Evolutionary conservation across 23 red algal genomes (phyloP).

Genomic region (Gracilaria caudata): DNA sequence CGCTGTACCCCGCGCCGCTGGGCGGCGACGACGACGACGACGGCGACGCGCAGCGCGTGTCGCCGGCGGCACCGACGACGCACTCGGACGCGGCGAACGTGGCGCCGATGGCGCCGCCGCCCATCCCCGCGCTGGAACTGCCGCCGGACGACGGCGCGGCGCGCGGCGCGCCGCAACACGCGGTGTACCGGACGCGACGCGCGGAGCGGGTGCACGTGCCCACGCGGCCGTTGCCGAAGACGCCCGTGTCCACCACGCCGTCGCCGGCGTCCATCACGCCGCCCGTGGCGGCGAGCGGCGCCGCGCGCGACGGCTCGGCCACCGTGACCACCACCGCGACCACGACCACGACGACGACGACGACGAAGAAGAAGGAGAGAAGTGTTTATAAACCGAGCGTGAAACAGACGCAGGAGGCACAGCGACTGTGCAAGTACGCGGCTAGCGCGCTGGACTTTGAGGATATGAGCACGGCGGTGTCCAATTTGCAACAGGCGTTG

Average conservation of each 20-base stretch:
- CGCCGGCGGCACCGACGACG: no score
- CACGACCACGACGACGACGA: no score
- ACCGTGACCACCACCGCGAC: no score
- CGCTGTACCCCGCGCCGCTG: not conserved
- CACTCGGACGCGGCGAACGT: not conserved
- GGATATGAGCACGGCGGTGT: conserved; percentile 68
- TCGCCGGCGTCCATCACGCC: not conserved
- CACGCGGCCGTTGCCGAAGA: not conserved
- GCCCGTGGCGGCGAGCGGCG: not conserved
- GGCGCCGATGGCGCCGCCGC: not conserved
- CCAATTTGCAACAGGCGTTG: conserved; percentile 40
- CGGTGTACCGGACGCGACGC: not conserved
- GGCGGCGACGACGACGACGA: no score
- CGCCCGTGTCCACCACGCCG: not conserved
- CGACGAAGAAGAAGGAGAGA: no score
- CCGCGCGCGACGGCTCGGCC: no score
- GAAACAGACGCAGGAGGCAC: conserved; percentile 63
- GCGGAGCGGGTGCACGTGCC: not conserved
- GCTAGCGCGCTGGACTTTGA: conserved; percentile 85
- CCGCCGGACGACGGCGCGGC: not conserved
- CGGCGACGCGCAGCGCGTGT: no score
- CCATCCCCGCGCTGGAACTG: not conserved
- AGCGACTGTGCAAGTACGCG: conserved; percentile 75
- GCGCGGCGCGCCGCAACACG: not conserved
- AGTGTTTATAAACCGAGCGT: conserved; percentile 3